Evolutionary conservation across 2,329 filamentous ascomycete genomes (phyloP).

Genomic region (Calonectria crousiana): DNA sequence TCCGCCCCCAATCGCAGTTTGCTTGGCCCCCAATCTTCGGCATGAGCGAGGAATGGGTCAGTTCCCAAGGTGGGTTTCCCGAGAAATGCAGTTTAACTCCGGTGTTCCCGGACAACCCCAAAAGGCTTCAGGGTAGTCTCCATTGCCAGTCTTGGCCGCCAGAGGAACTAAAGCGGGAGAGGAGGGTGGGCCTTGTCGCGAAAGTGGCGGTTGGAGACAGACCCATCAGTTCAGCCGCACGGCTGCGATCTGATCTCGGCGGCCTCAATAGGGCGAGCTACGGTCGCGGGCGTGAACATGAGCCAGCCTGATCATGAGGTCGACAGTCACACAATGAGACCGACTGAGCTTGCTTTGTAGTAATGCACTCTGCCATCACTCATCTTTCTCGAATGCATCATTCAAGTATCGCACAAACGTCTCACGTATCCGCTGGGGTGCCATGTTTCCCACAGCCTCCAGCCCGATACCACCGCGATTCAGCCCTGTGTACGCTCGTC

Average conservation of each 20-base stretch:
- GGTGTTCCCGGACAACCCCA: background rate
- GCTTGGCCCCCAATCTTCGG: slow-evolving; percentile 12
- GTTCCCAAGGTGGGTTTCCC: slow-evolving; percentile 5
- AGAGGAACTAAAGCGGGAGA: background rate
- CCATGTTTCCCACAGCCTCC: slow-evolving; percentile 67
- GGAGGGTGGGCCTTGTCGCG: background rate
- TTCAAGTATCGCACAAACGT: slow-evolving; percentile 77
- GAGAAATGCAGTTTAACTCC: background rate
- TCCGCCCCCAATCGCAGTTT: slow-evolving; percentile 5
- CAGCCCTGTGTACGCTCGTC: slow-evolving; percentile 81
- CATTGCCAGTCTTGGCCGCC: background rate
- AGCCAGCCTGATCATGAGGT: background rate
- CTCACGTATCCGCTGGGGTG: slow-evolving; percentile 67
- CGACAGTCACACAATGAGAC: background rate
- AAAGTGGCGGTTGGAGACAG: background rate
- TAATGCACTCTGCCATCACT: slow-evolving; percentile 47
- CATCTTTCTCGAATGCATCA: slow-evolving; percentile 71
- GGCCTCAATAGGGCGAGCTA: background rate
- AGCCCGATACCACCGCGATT: slow-evolving; percentile 77
- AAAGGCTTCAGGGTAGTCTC: background rate
- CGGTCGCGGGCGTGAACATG: background rate
- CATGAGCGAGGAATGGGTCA: background rate
- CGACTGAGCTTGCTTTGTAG: background rate
- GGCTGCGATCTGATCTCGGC: background rate
- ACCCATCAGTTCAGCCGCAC: background rate